Base-by-base conservation (phyloP, 1,139 yeast genomes). In the Geotrichum citri-aurantii region DNA sequence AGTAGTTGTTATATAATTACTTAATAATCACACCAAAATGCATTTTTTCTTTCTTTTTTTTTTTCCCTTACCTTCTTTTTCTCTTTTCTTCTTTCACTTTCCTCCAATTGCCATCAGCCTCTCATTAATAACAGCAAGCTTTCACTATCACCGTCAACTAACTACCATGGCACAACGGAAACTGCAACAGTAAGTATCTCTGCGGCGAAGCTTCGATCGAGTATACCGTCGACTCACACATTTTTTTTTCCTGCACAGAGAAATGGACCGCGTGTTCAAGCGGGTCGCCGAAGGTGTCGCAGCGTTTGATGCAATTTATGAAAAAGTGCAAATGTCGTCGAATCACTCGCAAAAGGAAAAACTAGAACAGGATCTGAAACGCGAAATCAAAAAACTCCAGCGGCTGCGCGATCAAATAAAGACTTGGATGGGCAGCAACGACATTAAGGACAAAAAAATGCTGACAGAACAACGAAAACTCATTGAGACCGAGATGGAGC, bases 371-470 rank as follows among this genome's bases (percentile, higher is more conserved):
- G 99, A 93, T 70, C 77, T 95, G 71, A 95, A 95, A 78, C 88
- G 95, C 68, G 99, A 95, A 73, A 93, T 95, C 73, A 95, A 95
- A 74, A 92, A 91, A 74, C 79, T 95, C 58, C 99, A 95, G 73
- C 83, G 97, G 69, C 85, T 88, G 69, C 82, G 99, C 71, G 99
- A 95, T 73, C 98, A 92, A 74, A 88, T 95, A 65, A 95, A 95
- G 74, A 87, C 89, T 59, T 95, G 99, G 99, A 77, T 92, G 70
- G 84, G 95, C 52, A 95, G 95, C 66, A 87, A 86, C 67, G 96
- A 95, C 63, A 92, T 92, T 57, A 92, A 95, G 73, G 95, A 93
- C 69, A 95, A 91, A 75, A 87, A 89, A 71, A 74, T 79, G 56
- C 75, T 95, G 62, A 80, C 83, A 63, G 98, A 92, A 62, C 88